Base-by-base conservation (phyloP, 1,284 basidiomycete species). In the Rhodotorula sp. region DNA sequence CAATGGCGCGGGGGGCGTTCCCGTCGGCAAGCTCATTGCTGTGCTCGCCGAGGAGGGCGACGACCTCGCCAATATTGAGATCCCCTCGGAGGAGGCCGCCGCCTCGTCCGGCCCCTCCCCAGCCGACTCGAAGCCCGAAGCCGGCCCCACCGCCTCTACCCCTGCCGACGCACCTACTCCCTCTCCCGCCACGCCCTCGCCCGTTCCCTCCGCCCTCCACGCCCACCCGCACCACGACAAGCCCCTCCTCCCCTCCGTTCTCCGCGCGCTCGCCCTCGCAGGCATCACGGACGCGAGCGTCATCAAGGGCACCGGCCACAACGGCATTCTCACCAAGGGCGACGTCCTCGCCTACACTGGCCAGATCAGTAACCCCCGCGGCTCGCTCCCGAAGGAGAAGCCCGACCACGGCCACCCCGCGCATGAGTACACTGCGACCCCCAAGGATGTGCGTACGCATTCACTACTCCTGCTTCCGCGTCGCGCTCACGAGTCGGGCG, bases 21-120 rank as follows among this genome's bases (percentile, higher is more conserved):
- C 76, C 1, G 83, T 83, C 36, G 81, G 81, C 34, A 73, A 78
- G 56, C 73, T 79, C 13, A 83, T 83, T 58, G 83, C 82, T 0
- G 69, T 83, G 59, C 75, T 83, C 39, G 82, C 82, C n/a, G 82
- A 83, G 64, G 81, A 83, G 69, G 81, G 81, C 21, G 83, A 83
- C 69, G 83, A 83, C 66, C 74, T 83, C 50, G 78, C 80, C 13
- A 76, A 78, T 61, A 69, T 81, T 62, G 74, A 81, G 37, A 75
- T 74, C 3, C 78, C 79, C 12, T 67, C 77, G 37, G 74, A 78
- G 21, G 41, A 71, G 2, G 25, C 65, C 12, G 46, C 66, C 37
- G n/a, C 64, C 6, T 46, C 64, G 9, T 64, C 68, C 36, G 29
- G 56, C 25, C 37, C 64, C 8, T 65, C 68, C 21, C 46, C 66